Percentiles rank a stretch among this genome's conserved stretches.
Evolutionary conservation across 1,139 yeast species (phyloP).

Genomic region (Yamadazyma dushanensis): DNA sequence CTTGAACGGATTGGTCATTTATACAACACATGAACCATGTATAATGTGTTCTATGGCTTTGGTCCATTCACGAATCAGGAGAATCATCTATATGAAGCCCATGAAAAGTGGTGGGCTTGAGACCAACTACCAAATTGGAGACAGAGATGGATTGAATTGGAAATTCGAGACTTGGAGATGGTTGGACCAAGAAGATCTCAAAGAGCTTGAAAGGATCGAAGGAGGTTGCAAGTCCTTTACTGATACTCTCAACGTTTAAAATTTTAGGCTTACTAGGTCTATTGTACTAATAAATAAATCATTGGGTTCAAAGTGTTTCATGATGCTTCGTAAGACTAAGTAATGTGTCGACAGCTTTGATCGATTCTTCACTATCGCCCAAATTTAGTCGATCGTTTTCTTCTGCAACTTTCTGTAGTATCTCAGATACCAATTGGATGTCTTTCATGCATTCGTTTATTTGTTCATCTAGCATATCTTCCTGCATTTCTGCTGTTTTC

Average conservation of each 20-base stretch:
- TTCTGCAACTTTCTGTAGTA: slow-evolving; percentile 7
- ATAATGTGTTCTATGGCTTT: slow-evolving; percentile 97
- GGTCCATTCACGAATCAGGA: slow-evolving; percentile 80
- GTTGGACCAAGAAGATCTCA: slow-evolving; percentile 33
- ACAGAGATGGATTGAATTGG: slow-evolving; percentile 72
- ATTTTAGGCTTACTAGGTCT: neutral
- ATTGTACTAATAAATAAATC: no score
- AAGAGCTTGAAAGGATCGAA: slow-evolving; percentile 11
- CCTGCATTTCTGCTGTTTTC: slow-evolving; percentile 13
- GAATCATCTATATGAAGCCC: slow-evolving; percentile 59
- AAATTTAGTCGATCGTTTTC: neutral
- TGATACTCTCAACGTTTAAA: neutral
- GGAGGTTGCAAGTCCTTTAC: neutral
- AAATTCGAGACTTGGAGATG: slow-evolving; percentile 77
- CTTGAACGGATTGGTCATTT: slow-evolving; percentile 75
- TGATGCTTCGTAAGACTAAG: neutral
- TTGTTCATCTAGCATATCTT: slow-evolving; percentile 15
- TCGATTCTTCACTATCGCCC: neutral
- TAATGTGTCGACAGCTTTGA: slow-evolving; percentile 2
- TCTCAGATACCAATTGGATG: slow-evolving; percentile 14
- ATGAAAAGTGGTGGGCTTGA: slow-evolving; percentile 53
- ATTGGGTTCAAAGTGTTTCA: slow-evolving; percentile 1
- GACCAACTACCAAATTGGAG: slow-evolving; percentile 72
- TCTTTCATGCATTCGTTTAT: slow-evolving; percentile 18
- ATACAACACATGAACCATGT: slow-evolving; percentile 94